These are phyloP conservation scores for Sarocladiaceae sp. DNA, from an alignment of 2,329 filamentous ascomycete genomes.

Conservation along the genomic window DNA sequence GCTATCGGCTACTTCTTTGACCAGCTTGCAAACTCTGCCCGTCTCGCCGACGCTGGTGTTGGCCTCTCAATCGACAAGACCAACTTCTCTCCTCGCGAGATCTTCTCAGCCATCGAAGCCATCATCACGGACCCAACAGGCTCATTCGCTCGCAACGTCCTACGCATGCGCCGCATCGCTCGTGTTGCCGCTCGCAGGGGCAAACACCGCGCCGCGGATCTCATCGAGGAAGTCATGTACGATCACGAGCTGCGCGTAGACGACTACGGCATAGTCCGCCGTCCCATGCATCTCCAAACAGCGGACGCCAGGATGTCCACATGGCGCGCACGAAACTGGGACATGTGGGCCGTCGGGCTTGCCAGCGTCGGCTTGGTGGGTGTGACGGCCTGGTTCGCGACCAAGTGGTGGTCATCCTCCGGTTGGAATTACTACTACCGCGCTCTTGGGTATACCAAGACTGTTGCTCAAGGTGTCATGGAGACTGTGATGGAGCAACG, in stretches of 20 bases:
- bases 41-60: constrained; percentile 29
- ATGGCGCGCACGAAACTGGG: constrained; percentile 35
- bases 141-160: constrained; percentile 25
- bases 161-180: constrained; percentile 34
- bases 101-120: constrained; percentile 22
- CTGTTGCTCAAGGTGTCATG: neutral
- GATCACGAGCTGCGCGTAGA: constrained; percentile 25
- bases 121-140: constrained; percentile 27
- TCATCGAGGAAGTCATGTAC: constrained; percentile 37
- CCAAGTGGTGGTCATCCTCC: constrained; percentile 2
- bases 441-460: neutral
- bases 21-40: constrained; percentile 33
- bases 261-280: constrained; percentile 14
- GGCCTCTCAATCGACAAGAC: constrained; percentile 32
- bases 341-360: constrained; percentile 25
- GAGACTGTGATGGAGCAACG: neutral
- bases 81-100: constrained; percentile 26
- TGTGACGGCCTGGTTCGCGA: neutral
- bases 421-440: constrained; percentile 7
- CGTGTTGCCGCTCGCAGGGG: constrained; percentile 25
- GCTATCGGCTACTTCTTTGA: constrained; percentile 36
- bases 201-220: constrained; percentile 33
- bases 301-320: constrained; percentile 36
- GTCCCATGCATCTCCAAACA: constrained; percentile 39
- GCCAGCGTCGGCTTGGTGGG: neutral